Evolutionary conservation across 441 rosid species (phyloP).

Genomic region (Populus hybrid): DNA sequence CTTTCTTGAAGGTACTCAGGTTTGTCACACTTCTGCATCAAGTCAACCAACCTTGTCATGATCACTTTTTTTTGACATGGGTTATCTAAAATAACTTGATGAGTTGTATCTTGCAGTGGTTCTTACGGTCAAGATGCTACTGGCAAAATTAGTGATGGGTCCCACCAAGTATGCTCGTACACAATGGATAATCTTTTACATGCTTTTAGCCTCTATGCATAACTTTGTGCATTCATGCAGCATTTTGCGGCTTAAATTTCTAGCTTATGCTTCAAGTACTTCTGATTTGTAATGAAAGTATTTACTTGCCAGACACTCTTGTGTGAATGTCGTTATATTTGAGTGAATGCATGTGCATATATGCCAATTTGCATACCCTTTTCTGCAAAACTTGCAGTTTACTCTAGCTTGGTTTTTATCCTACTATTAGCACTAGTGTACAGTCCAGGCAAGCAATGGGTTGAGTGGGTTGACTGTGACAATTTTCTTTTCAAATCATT

Average conservation of each 20-base stretch:
- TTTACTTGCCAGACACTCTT: neutral
- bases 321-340: neutral
- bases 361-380: neutral
- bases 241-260: neutral
- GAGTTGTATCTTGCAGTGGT: constrained; percentile 45
- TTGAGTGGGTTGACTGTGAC: neutral
- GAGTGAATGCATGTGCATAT: neutral
- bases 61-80: neutral
- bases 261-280: neutral
- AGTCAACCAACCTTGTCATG: neutral
- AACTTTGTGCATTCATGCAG: constrained; percentile 9
- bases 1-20: constrained; percentile 53
- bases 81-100: constrained; percentile 18
- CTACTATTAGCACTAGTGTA: neutral
- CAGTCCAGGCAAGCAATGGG: neutral
- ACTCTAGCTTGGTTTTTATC: neutral
- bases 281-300: neutral
- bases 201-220: neutral
- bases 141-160: constrained; percentile 36
- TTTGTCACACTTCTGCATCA: constrained; percentile 36
- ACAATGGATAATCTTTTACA: neutral
- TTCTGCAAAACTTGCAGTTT: neutral
- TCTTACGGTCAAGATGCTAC: constrained; percentile 33
- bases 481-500: neutral
- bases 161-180: constrained; percentile 52